Base-by-base conservation (phyloP, 768 basidiomycete species). In the Russula earlei region DNA sequence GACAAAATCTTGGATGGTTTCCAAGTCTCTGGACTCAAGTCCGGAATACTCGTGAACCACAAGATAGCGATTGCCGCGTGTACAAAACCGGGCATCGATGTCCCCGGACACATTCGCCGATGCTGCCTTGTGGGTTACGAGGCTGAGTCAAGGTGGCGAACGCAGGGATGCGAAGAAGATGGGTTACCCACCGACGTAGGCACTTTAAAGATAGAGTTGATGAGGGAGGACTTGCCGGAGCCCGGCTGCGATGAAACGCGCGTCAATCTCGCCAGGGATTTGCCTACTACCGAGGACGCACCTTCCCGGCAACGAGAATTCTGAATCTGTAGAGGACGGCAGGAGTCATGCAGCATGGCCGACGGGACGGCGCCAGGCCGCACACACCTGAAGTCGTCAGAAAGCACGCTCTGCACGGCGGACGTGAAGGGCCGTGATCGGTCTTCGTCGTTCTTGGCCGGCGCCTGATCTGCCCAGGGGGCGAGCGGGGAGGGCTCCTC, bases 221-320 rank as follows among this genome's bases (percentile, higher is more conserved):
- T 47, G 33, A 57, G 56, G 8, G 50, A 52, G 10, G 45, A 57
- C 45, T 57, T 57, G 27, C 56, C 56, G 3, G 56, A 57, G 10
- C 17, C 27, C 3, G 29, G 31, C 56, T 57, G 24, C 7, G 11
- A 24, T 27, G 19, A 52, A 5, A 27, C 9, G 9, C 17, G 4
- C 15, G 17, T 56, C 17, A 52, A 22, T 14, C 22, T 25, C 5
- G 17, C 10, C n/a, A 12, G 11, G 5, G 5, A 8, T 5, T 5
- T 11, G 19, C 3, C 31, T 8, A n/a, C 19, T 11, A 10, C 2
- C 20, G 0, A 34, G 15, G 14, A 36, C 56, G 33, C 29, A 57
- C 56, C 50, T 52, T 38, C 19, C 56, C 56, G 10, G 47, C 31
- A 17, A 52, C 50, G 45, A 57, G 51, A 52, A 57, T 42, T 27